Base-by-base conservation (phyloP, 768 basidiomycete genomes). In the Calvatia gigantea region DNA sequence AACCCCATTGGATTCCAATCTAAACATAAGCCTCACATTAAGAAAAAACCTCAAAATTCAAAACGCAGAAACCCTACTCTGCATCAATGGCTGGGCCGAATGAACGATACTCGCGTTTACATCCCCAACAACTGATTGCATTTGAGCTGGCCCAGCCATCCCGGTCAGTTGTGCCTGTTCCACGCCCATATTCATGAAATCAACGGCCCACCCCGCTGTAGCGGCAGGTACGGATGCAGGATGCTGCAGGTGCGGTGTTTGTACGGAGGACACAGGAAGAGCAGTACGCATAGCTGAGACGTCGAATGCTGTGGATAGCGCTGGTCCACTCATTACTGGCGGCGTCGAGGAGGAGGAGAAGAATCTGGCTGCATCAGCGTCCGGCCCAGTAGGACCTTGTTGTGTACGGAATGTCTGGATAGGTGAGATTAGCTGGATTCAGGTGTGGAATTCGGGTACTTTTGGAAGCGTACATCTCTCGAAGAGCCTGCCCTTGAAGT, bases 311-410 rank as follows among this genome's bases (percentile, higher is more conserved):
- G 62, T 75, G 74, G 5, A 31, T 21, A 51, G 5, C 27, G 19
- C 51, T 25, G 29, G 42, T 25, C 28, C 31, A 12, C 31, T 28
- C 23, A 45, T 12, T 19, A 27, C 19, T 19, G 73, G 63, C 19
- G 68, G 61, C 42, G n/a, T n/a, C n/a, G n/a, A n/a, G n/a, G 67
- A 54, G 54, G 69, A 54, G 57, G 77, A 73, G 66, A 91, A 90
- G 74, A 93, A 92, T 38, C 73, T 80, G 14, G 85, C 76, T 4
- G 85, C 88, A 63, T 91, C 89, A 67, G 85, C 80, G 57, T 80
- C 80, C 50, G 80, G 68, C 37, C 73, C 73, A 28, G 71, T 67
- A 32, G 72, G 58, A 35, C 70, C 69, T 25, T 74, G 71, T 47
- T 81, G 80, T 8, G 85, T 78, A 48, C 85, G 83, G 68, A 91